A percentile compares a stretch with the other conserved stretches of the same genome.
Conservation (phyloP, 768 basidiomycete genomes). For the Daedaleopsis sinensis region DNA sequence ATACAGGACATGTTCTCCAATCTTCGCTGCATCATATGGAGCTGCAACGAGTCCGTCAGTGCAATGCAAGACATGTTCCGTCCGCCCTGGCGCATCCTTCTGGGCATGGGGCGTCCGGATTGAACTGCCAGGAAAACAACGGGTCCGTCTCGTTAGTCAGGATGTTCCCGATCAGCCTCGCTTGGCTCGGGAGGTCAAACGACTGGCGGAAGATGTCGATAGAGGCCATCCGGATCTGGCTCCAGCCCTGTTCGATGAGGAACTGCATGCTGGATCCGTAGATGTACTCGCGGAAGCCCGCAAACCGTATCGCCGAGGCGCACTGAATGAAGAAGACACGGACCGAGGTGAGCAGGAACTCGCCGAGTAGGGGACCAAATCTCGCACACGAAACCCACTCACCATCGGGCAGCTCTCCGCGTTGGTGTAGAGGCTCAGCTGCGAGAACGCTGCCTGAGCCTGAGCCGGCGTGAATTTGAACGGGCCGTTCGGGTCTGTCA, state of each 20-base stretch:
- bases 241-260: constrained; percentile 15
- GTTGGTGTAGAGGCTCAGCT: constrained; percentile 18
- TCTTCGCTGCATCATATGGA: background rate
- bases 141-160: constrained; percentile 20
- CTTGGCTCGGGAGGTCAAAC: constrained; percentile 12
- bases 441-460: constrained; percentile 12
- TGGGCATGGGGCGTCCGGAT: constrained; percentile 18
- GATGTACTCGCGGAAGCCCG: constrained; percentile 22
- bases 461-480: constrained; percentile 8
- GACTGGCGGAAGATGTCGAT: constrained; percentile 14
- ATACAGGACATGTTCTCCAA: constrained; percentile 4
- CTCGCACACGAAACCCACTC: background rate
- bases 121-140: constrained; percentile 15
- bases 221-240: constrained; percentile 18
- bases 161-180: constrained; percentile 4
- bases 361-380: background rate
- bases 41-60: background rate
- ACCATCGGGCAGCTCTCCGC: constrained; percentile 21
- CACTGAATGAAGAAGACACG: background rate
- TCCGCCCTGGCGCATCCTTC: constrained; percentile 6
- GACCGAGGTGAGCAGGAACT: too few relatives aligned
- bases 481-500: constrained; percentile 13
- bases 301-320: constrained; percentile 15
- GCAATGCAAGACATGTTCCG: background rate
- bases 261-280: constrained; percentile 13